A percentile compares a stretch with the other conserved stretches of the same genome.
phyloP scores from a whole-genome alignment of 2,329 filamentous ascomycete species.

The Penicillium sp. region DNA sequence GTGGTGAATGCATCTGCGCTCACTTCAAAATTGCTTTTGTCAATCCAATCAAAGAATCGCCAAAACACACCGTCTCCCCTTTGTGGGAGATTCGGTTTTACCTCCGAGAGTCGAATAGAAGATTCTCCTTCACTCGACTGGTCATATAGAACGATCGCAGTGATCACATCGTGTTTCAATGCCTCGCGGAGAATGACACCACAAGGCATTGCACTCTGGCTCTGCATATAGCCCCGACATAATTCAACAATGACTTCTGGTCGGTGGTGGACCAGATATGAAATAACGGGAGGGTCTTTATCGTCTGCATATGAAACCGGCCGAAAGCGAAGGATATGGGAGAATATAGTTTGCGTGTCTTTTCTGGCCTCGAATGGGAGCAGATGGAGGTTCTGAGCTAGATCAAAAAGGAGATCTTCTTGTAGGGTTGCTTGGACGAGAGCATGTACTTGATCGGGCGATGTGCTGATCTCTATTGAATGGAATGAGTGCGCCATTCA shows the following conservation, averaged over 20 bases:
- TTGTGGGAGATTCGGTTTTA: constrained; percentile 74
- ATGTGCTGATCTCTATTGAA: constrained; percentile 77
- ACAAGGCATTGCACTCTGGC: constrained; percentile 88
- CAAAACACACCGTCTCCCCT: constrained; percentile 87
- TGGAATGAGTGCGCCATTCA: constrained; percentile 2
- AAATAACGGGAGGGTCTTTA: constrained; percentile 79
- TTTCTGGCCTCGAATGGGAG: constrained; percentile 96
- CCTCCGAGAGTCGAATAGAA: constrained; percentile 72
- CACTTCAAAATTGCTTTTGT: constrained; percentile 94
- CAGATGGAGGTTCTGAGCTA: constrained; percentile 79
- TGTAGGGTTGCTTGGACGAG: constrained; percentile 82
- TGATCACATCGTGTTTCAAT: constrained; percentile 85
- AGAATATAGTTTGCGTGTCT: constrained; percentile 94
- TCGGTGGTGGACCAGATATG: constrained; percentile 82
- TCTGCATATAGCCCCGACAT: constrained; percentile 85
- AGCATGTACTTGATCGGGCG: constrained; percentile 83
- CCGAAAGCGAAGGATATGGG: constrained; percentile 89
- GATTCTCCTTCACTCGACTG: constrained; percentile 75
- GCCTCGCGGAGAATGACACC: constrained; percentile 88
- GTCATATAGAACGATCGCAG: constrained; percentile 89
- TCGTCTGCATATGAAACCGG: constrained; percentile 62
- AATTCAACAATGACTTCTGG: constrained; percentile 86
- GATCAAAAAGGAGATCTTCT: constrained; percentile 82
- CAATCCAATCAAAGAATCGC: constrained; percentile 97
- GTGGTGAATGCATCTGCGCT: constrained; percentile 97